Percentiles rank a stretch among this genome's conserved stretches.
These are phyloP conservation scores for Phytophthora pisi DNA, from an alignment of 352 stramenopile genomes.

Conservation along the genomic window DNA sequence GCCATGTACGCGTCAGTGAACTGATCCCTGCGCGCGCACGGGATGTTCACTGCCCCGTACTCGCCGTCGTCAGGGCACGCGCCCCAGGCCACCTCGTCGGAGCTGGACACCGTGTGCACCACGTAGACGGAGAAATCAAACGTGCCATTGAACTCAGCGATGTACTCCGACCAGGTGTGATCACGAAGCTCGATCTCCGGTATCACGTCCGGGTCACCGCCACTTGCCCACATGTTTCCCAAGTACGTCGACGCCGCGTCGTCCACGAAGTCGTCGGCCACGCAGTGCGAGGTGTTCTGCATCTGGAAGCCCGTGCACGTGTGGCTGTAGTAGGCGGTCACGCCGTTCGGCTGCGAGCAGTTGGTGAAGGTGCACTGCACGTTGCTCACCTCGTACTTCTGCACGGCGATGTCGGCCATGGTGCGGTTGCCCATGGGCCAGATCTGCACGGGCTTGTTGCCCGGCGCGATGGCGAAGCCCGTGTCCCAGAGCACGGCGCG, in stretches of 20 bases:
- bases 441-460: slow-evolving; percentile 19
- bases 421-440: slow-evolving; percentile 19
- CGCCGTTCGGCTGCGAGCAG: slow-evolving; percentile 31
- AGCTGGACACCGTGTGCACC: slow-evolving; percentile 21
- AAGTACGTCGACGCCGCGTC: slow-evolving; percentile 4
- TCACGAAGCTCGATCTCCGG: slow-evolving; percentile 23
- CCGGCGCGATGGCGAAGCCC: slow-evolving; percentile 26
- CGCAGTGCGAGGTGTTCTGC: slow-evolving; percentile 34
- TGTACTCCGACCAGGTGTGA: slow-evolving; percentile 25
- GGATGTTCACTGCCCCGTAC: slow-evolving; percentile 18
- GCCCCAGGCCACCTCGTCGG: slow-evolving; percentile 13
- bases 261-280: slow-evolving; percentile 27
- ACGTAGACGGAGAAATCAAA: slow-evolving; percentile 23
- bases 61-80: slow-evolving; percentile 1
- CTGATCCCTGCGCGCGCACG: slow-evolving; percentile 13
- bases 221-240: slow-evolving; percentile 35
- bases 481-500: slow-evolving; percentile 45
- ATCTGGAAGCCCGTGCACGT: slow-evolving; percentile 44
- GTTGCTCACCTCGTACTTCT: slow-evolving; percentile 13
- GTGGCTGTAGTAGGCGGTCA: slow-evolving; percentile 14
- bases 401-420: slow-evolving; percentile 35
- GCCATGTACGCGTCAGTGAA: slow-evolving; percentile 26
- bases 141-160: neutral
- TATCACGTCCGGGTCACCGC: slow-evolving; percentile 24
- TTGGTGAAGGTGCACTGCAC: slow-evolving; percentile 24